phyloP scores from a whole-genome alignment of 1,284 basidiomycete species.

The Sanguinoderma infundibulare region DNA sequence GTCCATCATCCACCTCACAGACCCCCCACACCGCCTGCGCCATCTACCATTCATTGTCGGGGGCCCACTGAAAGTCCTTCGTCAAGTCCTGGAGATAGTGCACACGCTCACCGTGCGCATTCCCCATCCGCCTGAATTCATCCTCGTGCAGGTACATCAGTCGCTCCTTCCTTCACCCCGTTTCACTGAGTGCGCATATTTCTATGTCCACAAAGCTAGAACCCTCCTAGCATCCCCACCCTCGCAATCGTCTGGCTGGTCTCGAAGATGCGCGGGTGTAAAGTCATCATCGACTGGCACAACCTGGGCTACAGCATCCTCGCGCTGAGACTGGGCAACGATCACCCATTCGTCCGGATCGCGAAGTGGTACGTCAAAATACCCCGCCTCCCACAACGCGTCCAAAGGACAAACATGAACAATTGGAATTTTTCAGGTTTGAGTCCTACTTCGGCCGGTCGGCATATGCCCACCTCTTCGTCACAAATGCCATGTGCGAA shows the following conservation, averaged over 20 bases:
- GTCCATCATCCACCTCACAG: conserved; percentile 67
- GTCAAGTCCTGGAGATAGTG: conserved; percentile 71
- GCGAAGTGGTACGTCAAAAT: conserved; percentile 62
- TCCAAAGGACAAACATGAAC: background rate
- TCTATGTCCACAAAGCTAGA: conserved; percentile 54
- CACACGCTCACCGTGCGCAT: conserved; percentile 65
- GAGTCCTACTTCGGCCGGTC: conserved; percentile 78
- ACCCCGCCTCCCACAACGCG: background rate
- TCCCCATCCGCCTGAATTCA: conserved; percentile 77
- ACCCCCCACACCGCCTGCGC: conserved; percentile 62
- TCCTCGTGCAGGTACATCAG: conserved; percentile 84
- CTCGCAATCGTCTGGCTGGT: conserved; percentile 85
- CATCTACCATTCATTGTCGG: conserved; percentile 74
- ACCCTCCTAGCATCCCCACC: conserved; percentile 96
- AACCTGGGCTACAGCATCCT: conserved; percentile 96
- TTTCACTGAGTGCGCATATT: background rate
- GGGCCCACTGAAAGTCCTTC: conserved; percentile 82
- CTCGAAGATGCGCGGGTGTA: conserved; percentile 68
- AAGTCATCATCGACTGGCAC: conserved; percentile 98
- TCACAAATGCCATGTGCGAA: conserved; percentile 87
- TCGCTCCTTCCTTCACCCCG: accelerated
- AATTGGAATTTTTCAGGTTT: conserved; percentile 56
- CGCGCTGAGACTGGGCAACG: conserved; percentile 75
- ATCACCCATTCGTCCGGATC: conserved; percentile 73
- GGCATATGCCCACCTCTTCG: conserved; percentile 93